phyloP scores from a whole-genome alignment of 2,329 filamentous ascomycete genomes.

The Penicillium brevicompactum region DNA sequence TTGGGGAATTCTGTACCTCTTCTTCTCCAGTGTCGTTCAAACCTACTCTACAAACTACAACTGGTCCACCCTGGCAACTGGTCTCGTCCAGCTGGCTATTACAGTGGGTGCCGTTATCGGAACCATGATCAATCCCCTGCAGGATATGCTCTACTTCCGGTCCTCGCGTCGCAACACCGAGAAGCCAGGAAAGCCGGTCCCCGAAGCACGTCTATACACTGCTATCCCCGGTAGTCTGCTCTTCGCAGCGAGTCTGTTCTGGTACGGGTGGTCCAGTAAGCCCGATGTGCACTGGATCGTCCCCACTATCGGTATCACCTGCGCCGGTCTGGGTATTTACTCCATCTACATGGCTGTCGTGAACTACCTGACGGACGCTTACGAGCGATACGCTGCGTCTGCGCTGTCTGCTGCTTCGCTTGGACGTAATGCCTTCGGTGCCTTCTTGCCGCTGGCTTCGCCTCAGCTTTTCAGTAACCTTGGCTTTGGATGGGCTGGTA shows the following conservation, averaged over 20 bases:
- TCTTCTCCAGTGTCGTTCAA: constrained; percentile 41
- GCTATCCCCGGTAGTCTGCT: constrained; percentile 41
- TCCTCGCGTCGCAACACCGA: constrained; percentile 32
- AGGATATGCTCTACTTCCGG: constrained; percentile 28
- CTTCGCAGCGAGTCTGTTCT: constrained; percentile 33
- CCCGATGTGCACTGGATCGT: constrained; percentile 36
- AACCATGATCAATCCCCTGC: constrained; percentile 39
- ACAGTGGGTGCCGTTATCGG: constrained; percentile 44
- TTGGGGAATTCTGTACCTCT: constrained; percentile 45
- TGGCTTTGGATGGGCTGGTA: constrained; percentile 46
- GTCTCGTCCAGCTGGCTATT: constrained; percentile 41
- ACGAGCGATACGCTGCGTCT: constrained; percentile 50
- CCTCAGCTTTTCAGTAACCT: constrained; percentile 43
- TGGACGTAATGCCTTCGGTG: constrained; percentile 46
- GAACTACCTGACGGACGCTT: constrained; percentile 53
- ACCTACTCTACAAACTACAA: constrained; percentile 40
- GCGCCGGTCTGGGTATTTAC: constrained; percentile 45
- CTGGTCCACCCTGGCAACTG: constrained; percentile 34
- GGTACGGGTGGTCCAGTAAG: constrained; percentile 36
- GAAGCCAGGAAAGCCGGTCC: constrained; percentile 39
- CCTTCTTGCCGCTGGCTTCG: constrained; percentile 48
- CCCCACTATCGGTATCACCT: constrained; percentile 32
- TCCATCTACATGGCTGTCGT: constrained; percentile 50
- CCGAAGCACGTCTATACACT: constrained; percentile 45
- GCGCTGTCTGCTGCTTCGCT: constrained; percentile 49